These are phyloP conservation scores for Crotalaria pallida DNA, from an alignment of 306 rosid genomes.

Conservation along the genomic window DNA sequence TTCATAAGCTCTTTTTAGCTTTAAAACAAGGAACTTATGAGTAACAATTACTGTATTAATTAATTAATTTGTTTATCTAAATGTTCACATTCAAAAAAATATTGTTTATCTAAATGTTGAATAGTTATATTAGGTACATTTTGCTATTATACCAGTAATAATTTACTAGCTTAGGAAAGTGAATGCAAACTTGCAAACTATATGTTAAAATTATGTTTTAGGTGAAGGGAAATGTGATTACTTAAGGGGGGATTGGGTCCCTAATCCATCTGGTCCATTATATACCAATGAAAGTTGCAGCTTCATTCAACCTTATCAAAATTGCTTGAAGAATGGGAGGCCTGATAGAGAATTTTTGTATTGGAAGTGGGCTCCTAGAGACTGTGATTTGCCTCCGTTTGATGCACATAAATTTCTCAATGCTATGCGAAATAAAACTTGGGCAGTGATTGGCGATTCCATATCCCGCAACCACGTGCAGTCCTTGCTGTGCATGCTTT, in stretches of 20 bases:
- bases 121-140: no score
- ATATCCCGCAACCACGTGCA: constrained; percentile 94
- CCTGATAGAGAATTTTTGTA: constrained; percentile 65
- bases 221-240: constrained; percentile 67
- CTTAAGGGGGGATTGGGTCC: constrained; percentile 80
- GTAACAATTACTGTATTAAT: no score
- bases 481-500: constrained; percentile 78
- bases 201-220: no score
- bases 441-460: constrained; percentile 94
- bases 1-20: no score
- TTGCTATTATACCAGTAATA: no score
- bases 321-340: constrained; percentile 82
- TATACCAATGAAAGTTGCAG: constrained; percentile 70
- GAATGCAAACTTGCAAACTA: not conserved
- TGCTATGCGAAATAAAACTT: constrained; percentile 65
- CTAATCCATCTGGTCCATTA: constrained; percentile 51
- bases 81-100: no score
- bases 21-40: no score
- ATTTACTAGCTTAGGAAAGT: not conserved
- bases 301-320: constrained; percentile 71
- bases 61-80: no score
- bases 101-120: no score
- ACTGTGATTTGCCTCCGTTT: constrained; percentile 59
- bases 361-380: constrained; percentile 87
- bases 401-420: constrained; percentile 61